Evolutionary conservation across 2,329 filamentous ascomycete species (phyloP), one percentile per base, ranked within the genome.

Genomic region (Xylariales sp.): DNA sequence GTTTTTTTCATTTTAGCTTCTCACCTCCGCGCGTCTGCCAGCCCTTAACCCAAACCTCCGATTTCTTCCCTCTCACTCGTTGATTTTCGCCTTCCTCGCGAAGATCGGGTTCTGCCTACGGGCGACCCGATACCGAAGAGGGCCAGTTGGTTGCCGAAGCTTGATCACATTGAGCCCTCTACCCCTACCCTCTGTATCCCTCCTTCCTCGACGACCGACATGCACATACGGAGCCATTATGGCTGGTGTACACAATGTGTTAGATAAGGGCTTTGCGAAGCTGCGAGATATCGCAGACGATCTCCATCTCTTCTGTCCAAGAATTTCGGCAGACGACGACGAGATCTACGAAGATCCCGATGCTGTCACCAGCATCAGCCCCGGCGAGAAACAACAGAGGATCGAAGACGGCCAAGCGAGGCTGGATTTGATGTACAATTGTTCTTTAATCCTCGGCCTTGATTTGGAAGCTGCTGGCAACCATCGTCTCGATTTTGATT

Each of bases 371-470:
- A 79, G 81, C 48, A 80, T 88, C 46, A 83, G 84, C 7, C 71
- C 75, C 18, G 83, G 83, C 8, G 83, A 86, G 70, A 90, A 89
- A 75, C 76, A 81, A 56, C 75, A 80, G 49, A 82, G 86, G 7
- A 86, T 92, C 23, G 75, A 84, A 58, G 83, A 89, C 64, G 86
- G 85, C 14, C 82, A 85, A 41, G 76, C 80, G 8, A 85, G 91
- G 39, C 83, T 89, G 67, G 83, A 90, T 69, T 84, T 88, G 39
- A 89, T 90, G 58, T 89, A 92, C 70, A 88, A 87, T 75, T 91
- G 89, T 67, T 89, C 90, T 69, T 83, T 92, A 49, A 86, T 94
- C 14, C 84, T 93, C 63, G 91, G 90, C 18, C 88, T 92, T 69
- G 86, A 85, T 63, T 84, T 86, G 56, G 86, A 89, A 55, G 84